These are phyloP conservation scores for Penicillium chermesinum DNA, from an alignment of 495 filamentous ascomycete species.

Conservation along the genomic window DNA sequence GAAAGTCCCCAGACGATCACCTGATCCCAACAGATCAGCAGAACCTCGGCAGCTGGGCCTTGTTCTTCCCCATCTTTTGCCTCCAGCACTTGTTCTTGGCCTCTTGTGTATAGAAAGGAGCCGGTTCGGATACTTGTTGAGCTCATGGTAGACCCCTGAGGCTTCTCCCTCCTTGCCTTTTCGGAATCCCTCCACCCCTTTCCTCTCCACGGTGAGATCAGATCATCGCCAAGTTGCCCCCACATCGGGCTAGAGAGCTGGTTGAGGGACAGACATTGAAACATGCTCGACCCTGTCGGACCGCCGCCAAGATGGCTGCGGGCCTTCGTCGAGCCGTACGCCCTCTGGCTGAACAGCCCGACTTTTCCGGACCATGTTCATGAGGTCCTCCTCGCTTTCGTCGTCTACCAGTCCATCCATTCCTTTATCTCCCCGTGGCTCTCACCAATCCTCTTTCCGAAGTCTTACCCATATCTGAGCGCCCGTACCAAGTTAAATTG, in stretches of 20 bases:
- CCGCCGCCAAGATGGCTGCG: slow-evolving; percentile 41
- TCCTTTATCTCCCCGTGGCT: slow-evolving; percentile 67
- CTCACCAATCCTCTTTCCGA: slow-evolving; percentile 64
- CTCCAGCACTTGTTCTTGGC: slow-evolving; percentile 13
- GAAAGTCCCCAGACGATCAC: background rate
- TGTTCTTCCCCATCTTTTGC: background rate
- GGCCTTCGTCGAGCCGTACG: slow-evolving; percentile 39
- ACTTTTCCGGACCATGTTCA: slow-evolving; percentile 83
- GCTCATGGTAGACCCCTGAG: slow-evolving; percentile 11
- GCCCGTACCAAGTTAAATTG: slow-evolving; percentile 77
- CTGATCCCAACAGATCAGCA: slow-evolving; percentile 15
- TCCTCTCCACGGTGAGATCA: slow-evolving; percentile 1
- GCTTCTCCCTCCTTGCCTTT: slow-evolving; percentile 1
- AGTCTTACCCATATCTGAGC: slow-evolving; percentile 61
- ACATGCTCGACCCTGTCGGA: slow-evolving; percentile 48
- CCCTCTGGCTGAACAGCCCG: slow-evolving; percentile 51
- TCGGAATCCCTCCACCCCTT: slow-evolving; percentile 7
- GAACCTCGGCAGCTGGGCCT: slow-evolving; percentile 11
- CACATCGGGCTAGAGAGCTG: slow-evolving; percentile 14
- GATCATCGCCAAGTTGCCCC: slow-evolving; percentile 8
- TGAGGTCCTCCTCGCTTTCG: slow-evolving; percentile 71
- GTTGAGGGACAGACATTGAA: slow-evolving; percentile 16
- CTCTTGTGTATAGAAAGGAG: slow-evolving; percentile 8
- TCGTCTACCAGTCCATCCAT: slow-evolving; percentile 73
- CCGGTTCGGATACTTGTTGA: slow-evolving; percentile 1